phyloP scores from a whole-genome alignment of 2,329 filamentous ascomycete genomes.

The Aspergillus fumigatiaffinis region DNA sequence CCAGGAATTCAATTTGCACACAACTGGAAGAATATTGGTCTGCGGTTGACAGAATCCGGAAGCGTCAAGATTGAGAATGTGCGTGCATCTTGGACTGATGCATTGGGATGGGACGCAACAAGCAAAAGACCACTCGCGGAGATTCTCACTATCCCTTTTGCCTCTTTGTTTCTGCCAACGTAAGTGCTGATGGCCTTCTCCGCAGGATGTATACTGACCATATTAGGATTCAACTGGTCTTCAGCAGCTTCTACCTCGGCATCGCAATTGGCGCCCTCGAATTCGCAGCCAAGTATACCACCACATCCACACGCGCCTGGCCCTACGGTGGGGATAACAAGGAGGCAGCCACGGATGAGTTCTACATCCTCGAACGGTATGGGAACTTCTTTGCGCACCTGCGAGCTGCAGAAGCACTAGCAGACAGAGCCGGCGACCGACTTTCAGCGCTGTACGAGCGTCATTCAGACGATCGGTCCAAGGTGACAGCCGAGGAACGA shows the following conservation, averaged over 20 bases:
- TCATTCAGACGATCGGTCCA: slow-evolving; percentile 38
- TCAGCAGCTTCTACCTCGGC: slow-evolving; percentile 63
- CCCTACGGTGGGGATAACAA: slow-evolving; percentile 63
- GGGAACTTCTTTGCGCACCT: slow-evolving; percentile 62
- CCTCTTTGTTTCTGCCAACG: slow-evolving; percentile 57
- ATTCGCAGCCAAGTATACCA: slow-evolving; percentile 55
- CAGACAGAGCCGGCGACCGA: slow-evolving; percentile 52
- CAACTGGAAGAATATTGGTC: slow-evolving; percentile 63
- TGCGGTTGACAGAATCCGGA: slow-evolving; percentile 62
- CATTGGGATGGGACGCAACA: slow-evolving; percentile 55
- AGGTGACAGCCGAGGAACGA: slow-evolving; percentile 49
- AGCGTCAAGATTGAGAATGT: slow-evolving; percentile 59
- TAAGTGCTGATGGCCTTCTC: slow-evolving; percentile 21
- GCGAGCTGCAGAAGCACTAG: slow-evolving; percentile 56
- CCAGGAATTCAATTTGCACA: slow-evolving; percentile 52
- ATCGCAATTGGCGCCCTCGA: slow-evolving; percentile 58
- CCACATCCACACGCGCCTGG: slow-evolving; percentile 57
- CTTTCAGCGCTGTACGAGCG: slow-evolving; percentile 47
- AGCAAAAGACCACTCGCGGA: slow-evolving; percentile 50
- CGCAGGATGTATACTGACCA: background rate
- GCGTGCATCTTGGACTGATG: slow-evolving; percentile 56
- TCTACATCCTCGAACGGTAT: slow-evolving; percentile 62
- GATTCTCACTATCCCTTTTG: slow-evolving; percentile 52
- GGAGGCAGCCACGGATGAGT: slow-evolving; percentile 56
- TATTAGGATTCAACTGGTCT: slow-evolving; percentile 58